A percentile compares a stretch with the other conserved stretches of the same genome.
phyloP scores from a whole-genome alignment of 148 eudicot species.

The Bassia scoparia region DNA sequence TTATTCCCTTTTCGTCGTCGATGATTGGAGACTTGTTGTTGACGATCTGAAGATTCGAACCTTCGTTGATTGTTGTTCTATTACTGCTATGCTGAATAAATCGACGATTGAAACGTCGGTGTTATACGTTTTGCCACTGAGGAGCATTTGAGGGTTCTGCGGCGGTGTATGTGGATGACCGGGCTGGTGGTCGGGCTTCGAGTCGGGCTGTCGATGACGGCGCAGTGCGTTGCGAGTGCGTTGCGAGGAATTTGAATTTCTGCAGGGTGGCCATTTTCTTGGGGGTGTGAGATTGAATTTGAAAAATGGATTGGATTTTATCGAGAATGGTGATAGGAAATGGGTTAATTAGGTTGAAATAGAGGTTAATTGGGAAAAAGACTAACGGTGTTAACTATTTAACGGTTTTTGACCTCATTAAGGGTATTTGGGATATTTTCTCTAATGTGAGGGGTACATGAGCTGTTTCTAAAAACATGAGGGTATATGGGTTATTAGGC shows the following conservation, averaged over 20 bases:
- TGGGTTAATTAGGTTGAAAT: no score
- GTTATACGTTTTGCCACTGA: slow-evolving; percentile 36
- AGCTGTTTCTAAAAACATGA: no score
- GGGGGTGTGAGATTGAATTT: not conserved
- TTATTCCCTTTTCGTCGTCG: slow-evolving; percentile 20
- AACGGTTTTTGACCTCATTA: no score
- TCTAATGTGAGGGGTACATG: no score
- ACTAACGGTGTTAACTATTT: no score
- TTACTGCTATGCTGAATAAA: slow-evolving; percentile 21
- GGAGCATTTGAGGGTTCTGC: slow-evolving; percentile 86
- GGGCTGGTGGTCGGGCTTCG: slow-evolving; percentile 82
- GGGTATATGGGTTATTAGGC: no score
- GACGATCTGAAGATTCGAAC: slow-evolving; percentile 22
- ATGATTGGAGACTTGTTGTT: not conserved
- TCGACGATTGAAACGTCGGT: slow-evolving; percentile 27
- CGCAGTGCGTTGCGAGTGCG: slow-evolving; percentile 86
- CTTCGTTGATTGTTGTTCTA: slow-evolving; percentile 24
- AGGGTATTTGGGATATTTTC: no score
- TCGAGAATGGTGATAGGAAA: slow-evolving; percentile 19
- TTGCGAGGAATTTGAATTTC: slow-evolving; percentile 78
- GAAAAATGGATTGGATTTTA: not conserved
- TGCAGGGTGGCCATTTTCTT: slow-evolving; percentile 63
- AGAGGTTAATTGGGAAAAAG: no score
- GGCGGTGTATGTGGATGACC: slow-evolving; percentile 88
- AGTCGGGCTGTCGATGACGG: slow-evolving; percentile 63